Evolutionary conservation across 2,329 filamentous ascomycete species (phyloP).

Genomic region (Metarhizium guizhouense): DNA sequence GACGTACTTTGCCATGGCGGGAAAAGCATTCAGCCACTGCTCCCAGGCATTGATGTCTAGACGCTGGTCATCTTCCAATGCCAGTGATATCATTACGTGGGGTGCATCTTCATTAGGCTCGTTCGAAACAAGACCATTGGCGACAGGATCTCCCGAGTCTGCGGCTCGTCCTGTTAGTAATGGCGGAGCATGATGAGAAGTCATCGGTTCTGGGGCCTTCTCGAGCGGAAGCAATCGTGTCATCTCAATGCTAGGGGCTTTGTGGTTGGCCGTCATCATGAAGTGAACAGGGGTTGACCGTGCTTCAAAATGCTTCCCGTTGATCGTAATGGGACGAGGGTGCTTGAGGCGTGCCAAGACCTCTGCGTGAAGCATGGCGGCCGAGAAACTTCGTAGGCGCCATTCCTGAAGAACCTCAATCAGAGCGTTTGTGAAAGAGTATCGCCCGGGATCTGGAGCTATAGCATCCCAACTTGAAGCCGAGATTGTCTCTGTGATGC

Average conservation of each 20-base stretch:
- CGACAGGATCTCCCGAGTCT: constrained; percentile 13
- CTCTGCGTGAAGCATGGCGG: constrained; percentile 53
- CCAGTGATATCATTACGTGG: constrained; percentile 52
- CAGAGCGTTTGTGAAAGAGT: constrained; percentile 50
- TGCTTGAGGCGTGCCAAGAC: constrained; percentile 52
- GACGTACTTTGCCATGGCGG: constrained; percentile 49
- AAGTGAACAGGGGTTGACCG: constrained; percentile 52
- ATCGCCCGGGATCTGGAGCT: constrained; percentile 48
- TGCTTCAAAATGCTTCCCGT: constrained; percentile 48
- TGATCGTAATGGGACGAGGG: constrained; percentile 46
- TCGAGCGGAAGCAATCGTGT: constrained; percentile 25
- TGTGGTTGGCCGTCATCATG: constrained; percentile 55
- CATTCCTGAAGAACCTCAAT: constrained; percentile 52
- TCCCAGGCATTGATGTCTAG: constrained; percentile 52
- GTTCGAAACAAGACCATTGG: constrained; percentile 19
- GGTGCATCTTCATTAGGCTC: constrained; percentile 47
- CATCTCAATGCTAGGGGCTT: constrained; percentile 48
- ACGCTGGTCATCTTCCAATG: constrained; percentile 47
- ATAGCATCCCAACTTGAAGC: constrained; percentile 55
- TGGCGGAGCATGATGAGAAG: constrained; percentile 12
- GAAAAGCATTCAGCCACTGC: constrained; percentile 46
- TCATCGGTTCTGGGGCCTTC: constrained; percentile 14
- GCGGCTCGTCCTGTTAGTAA: constrained; percentile 17
- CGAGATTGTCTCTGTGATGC: constrained; percentile 53
- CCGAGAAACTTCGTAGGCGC: constrained; percentile 45